phyloP scores from a whole-genome alignment of 2,329 filamentous ascomycete species.

The Colletotrichum paranaense region DNA sequence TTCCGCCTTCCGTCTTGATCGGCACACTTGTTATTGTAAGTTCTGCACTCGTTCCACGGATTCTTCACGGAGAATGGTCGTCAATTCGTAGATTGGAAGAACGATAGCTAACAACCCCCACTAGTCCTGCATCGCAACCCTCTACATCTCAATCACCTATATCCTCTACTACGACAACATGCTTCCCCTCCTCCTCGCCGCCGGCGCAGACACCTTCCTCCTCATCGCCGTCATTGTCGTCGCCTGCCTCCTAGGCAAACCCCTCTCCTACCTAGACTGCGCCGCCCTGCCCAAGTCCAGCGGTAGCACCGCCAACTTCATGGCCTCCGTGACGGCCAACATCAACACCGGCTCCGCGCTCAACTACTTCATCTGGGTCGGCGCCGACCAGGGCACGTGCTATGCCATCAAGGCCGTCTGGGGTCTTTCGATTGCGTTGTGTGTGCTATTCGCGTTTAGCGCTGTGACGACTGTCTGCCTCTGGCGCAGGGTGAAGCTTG shows the following conservation, averaged over 20 bases:
- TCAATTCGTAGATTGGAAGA: not conserved
- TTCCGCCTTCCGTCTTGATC: conserved; percentile 78
- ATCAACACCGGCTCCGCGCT: conserved; percentile 47
- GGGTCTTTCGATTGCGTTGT: conserved; percentile 85
- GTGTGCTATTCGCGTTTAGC: conserved; percentile 76
- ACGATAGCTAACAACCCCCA: conserved; percentile 28
- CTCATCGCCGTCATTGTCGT: conserved; percentile 84
- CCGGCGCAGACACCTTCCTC: conserved; percentile 74
- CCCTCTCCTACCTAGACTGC: conserved; percentile 83
- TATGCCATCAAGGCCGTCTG: conserved; percentile 88
- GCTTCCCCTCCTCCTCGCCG: conserved; percentile 78
- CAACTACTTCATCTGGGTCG: conserved; percentile 61
- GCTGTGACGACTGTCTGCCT: conserved; percentile 68
- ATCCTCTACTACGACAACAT: conserved; percentile 84
- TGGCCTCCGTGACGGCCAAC: conserved; percentile 56
- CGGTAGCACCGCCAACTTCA: conserved; percentile 55
- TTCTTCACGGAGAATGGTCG: not conserved
- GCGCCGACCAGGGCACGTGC: conserved; percentile 73
- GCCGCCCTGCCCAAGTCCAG: conserved; percentile 55
- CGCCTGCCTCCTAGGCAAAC: conserved; percentile 81
- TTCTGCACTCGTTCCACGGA: conserved; percentile 37
- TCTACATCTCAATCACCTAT: conserved; percentile 84
- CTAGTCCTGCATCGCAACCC: conserved; percentile 80
- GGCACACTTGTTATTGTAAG: conserved; percentile 84
- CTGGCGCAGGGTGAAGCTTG: conserved; percentile 68